Evolutionary conservation across 2,329 filamentous ascomycete species (phyloP).

Genomic region (Monosporascus cannonballus): DNA sequence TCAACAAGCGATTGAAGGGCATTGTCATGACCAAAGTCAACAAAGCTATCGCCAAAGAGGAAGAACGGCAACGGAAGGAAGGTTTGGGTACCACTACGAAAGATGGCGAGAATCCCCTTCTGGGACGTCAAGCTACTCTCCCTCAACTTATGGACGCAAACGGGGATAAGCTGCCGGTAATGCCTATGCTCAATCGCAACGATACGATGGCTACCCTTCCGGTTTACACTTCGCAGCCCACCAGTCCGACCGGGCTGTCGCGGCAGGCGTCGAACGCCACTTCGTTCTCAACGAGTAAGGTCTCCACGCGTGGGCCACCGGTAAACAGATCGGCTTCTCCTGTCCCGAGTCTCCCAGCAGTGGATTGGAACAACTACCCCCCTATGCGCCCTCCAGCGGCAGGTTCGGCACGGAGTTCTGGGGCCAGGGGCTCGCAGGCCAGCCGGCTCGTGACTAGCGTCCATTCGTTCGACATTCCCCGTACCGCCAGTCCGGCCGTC

Average conservation of each 20-base stretch:
- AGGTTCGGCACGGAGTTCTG: constrained; percentile 29
- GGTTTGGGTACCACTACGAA: constrained; percentile 46
- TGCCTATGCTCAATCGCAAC: constrained; percentile 53
- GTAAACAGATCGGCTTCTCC: constrained; percentile 37
- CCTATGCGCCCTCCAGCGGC: constrained; percentile 30
- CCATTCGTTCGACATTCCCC: constrained; percentile 13
- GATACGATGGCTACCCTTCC: constrained; percentile 59
- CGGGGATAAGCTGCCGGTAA: constrained; percentile 47
- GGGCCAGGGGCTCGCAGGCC: constrained; percentile 14
- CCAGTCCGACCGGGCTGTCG: constrained; percentile 49
- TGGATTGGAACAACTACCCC: constrained; percentile 23
- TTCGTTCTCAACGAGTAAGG: constrained; percentile 52
- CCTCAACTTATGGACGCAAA: constrained; percentile 50
- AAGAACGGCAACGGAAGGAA: constrained; percentile 49
- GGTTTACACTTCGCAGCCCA: constrained; percentile 54
- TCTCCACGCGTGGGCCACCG: constrained; percentile 58
- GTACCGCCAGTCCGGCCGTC: constrained; percentile 15
- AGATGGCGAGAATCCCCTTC: constrained; percentile 44
- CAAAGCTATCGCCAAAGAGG: constrained; percentile 77
- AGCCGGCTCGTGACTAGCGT: constrained; percentile 16
- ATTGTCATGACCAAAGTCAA: constrained; percentile 86
- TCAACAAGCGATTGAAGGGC: constrained; percentile 75
- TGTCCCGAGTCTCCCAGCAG: constrained; percentile 28
- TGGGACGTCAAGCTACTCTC: constrained; percentile 59
- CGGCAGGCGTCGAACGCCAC: constrained; percentile 40